These are phyloP conservation scores for Globisporangium takayamanum DNA, from an alignment of 352 stramenopile species.

Conservation along the genomic window DNA sequence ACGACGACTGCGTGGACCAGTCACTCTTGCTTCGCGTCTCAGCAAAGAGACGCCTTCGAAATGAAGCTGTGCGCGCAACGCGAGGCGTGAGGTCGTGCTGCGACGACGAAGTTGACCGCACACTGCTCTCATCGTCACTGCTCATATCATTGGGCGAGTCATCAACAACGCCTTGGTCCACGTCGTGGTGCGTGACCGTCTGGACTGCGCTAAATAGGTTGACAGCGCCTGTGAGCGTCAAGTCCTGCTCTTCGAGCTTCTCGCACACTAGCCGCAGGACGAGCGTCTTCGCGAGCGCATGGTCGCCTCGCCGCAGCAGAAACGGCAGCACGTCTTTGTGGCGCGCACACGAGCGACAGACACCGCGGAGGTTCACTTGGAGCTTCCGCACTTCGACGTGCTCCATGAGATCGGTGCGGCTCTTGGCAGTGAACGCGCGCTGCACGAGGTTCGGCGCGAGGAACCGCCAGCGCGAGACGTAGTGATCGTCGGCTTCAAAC, in stretches of 20 bases:
- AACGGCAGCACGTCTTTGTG: slow-evolving; percentile 66
- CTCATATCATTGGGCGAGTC: slow-evolving; percentile 30
- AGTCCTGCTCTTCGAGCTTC: slow-evolving; percentile 44
- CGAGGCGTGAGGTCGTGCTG: slow-evolving; percentile 5
- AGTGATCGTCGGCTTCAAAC: slow-evolving; percentile 16
- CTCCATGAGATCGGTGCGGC: slow-evolving; percentile 11
- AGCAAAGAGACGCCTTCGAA: slow-evolving; percentile 5
- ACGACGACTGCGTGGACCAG: background rate
- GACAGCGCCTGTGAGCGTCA: slow-evolving; percentile 23
- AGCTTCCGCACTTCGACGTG: slow-evolving; percentile 59
- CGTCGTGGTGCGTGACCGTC: slow-evolving; percentile 31
- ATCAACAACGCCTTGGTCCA: slow-evolving; percentile 24
- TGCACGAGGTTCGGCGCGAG: slow-evolving; percentile 56
- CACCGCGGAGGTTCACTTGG: slow-evolving; percentile 54
- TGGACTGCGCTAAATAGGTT: slow-evolving; percentile 38
- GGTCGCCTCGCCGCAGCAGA: slow-evolving; percentile 46
- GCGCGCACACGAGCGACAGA: slow-evolving; percentile 48
- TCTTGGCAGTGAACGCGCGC: slow-evolving; percentile 29
- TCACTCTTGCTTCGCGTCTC: slow-evolving; percentile 4
- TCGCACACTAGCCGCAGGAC: slow-evolving; percentile 47
- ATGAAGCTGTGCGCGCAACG: slow-evolving; percentile 11
- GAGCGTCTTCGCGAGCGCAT: slow-evolving; percentile 37
- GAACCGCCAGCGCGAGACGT: slow-evolving; percentile 55
- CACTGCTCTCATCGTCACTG: slow-evolving; percentile 25
- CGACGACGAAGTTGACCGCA: slow-evolving; percentile 5